Percentiles rank a stretch among this genome's conserved stretches.
Conservation (phyloP, 2,329 filamentous ascomycete species). For the Alternaria tenuissima region DNA sequence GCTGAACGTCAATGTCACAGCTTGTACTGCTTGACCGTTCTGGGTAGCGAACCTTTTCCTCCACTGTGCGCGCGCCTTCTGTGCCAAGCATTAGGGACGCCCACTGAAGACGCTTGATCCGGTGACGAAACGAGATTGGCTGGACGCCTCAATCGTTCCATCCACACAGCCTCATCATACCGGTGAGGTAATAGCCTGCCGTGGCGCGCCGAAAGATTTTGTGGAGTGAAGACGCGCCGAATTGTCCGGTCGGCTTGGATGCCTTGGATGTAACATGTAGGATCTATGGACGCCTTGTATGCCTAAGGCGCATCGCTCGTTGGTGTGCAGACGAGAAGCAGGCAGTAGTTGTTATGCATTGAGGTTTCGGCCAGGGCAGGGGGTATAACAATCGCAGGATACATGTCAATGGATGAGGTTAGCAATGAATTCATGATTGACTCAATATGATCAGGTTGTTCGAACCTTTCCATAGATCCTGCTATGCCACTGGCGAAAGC, state of each 20-base stretch:
- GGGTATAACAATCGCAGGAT: background rate
- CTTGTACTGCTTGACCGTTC: background rate
- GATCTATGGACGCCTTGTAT: background rate
- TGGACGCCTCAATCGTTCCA: slow-evolving; percentile 6
- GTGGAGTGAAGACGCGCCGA: slow-evolving; percentile 7
- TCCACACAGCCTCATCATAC: slow-evolving; percentile 6
- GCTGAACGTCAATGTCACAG: background rate
- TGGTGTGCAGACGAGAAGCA: background rate
- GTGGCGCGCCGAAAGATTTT: background rate
- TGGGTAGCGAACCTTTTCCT: background rate
- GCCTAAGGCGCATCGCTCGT: background rate
- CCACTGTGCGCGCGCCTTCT: slow-evolving; percentile 1
- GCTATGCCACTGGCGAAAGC: background rate
- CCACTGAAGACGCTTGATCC: background rate
- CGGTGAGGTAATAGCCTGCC: background rate
- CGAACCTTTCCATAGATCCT: background rate
- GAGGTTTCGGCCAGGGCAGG: background rate
- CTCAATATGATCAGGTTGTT: background rate
- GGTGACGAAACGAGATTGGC: background rate
- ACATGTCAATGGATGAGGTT: background rate
- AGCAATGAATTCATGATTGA: background rate
- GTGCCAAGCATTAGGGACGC: background rate
- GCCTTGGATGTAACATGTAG: slow-evolving; percentile 8
- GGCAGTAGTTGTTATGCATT: background rate
- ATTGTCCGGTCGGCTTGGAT: slow-evolving; percentile 6